Evolutionary conservation across 768 basidiomycete genomes (phyloP), one percentile per base, ranked within the genome.

Genomic region (Pulveroboletus sp.): DNA sequence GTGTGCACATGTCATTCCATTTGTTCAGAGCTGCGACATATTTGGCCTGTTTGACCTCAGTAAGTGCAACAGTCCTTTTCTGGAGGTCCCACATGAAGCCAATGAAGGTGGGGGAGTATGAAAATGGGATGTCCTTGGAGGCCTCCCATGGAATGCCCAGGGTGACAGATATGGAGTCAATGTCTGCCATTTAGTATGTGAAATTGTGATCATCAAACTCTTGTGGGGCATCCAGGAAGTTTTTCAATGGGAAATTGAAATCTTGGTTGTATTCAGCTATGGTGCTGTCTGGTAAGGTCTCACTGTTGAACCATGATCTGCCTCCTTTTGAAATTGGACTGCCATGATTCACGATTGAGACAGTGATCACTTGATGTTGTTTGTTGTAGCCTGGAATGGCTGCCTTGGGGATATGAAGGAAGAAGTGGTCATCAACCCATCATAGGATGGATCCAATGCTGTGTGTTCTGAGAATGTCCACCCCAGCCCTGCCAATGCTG

Each of bases 61-160:
- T 12, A 6, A 29, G 12, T 6, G 27, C 6, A 12, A 29, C 27
- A 6, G 27, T 29, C 6, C 27, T 4, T 10, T 7, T 6, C 9
- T 31, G 4, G 4, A 31, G 10, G 6, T 6, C 5, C 10, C 30
- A 31, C 13, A 5, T 31, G 13, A 31, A 31, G 14, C 75, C 68
- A 6, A 59, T 61, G 26, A 58, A 61, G 0, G 36, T 43, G 3
- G 51, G 53, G 0, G 47, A 43, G 1, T 26, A 3, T 3, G 3
- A 2, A 14, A 48, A 48, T 0, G 31, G 47, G 3, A 41, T 30
- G 24, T 41, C 47, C 12, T 48, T 48, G 3, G 17, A 26, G 0
- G 1, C 8, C 12, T 48, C 39, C 39, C 47, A 41, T 0, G 47
- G 32, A 0, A 48, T 48, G 1, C 47, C 49, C 0, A 30, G 6